These are phyloP conservation scores for Chamaenerion angustifolium DNA, from an alignment of 345 rosid species.

Conservation along the genomic window DNA sequence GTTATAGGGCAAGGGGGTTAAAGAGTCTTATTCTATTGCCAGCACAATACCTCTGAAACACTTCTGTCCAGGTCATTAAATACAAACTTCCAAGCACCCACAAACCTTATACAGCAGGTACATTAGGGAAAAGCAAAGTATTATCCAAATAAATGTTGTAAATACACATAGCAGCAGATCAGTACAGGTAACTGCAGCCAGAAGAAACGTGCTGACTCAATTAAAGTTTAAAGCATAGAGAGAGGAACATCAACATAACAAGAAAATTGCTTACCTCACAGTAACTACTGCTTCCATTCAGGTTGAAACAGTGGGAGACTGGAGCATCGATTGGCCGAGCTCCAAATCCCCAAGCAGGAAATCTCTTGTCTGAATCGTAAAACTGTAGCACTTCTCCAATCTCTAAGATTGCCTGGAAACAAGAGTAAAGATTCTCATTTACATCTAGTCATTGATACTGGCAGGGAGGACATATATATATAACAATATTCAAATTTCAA, in stretches of 20 bases:
- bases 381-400: slow-evolving; percentile 88
- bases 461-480: background rate
- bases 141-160: background rate
- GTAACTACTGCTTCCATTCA: slow-evolving; percentile 73
- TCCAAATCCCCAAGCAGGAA: slow-evolving; percentile 98
- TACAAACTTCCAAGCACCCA: too few species aligned
- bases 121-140: background rate
- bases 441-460: too few species aligned
- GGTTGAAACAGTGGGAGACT: slow-evolving; percentile 87
- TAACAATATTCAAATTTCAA: background rate
- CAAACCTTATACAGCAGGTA: too few species aligned
- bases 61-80: too few species aligned
- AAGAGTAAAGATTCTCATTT: background rate
- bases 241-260: background rate
- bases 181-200: too few species aligned
- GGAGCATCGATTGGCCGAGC: slow-evolving; percentile 97
- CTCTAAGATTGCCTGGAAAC: slow-evolving; percentile 58
- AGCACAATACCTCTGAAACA: too few species aligned
- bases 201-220: too few species aligned
- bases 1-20: too few species aligned
- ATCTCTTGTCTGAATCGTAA: slow-evolving; percentile 68
- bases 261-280: slow-evolving; percentile 41
- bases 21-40: too few species aligned
- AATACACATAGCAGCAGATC: too few species aligned
- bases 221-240: background rate